Evolutionary conservation across 2,329 filamentous ascomycete genomes (phyloP).

Genomic region (Phoma sp.): DNA sequence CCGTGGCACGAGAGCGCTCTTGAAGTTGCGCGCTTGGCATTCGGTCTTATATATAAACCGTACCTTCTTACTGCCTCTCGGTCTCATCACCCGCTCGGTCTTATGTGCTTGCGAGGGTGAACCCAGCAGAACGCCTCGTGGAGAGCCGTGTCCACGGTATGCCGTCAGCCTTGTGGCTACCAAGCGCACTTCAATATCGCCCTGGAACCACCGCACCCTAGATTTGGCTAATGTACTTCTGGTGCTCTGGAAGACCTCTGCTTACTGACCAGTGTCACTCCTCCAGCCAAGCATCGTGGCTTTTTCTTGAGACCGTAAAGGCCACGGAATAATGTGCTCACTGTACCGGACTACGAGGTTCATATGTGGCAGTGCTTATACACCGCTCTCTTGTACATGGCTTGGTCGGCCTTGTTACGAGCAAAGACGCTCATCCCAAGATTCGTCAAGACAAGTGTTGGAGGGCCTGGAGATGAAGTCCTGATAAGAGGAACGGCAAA

Average conservation of each 20-base stretch:
- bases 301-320: too few relatives aligned
- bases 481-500: too few relatives aligned
- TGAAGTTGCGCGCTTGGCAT: constrained; percentile 9
- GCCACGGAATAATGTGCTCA: too few relatives aligned
- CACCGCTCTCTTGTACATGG: too few relatives aligned
- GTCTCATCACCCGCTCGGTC: background rate
- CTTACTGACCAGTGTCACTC: background rate
- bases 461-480: too few relatives aligned
- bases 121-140: background rate
- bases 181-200: background rate
- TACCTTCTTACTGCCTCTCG: background rate
- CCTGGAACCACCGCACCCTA: too few relatives aligned
- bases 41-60: constrained; percentile 10
- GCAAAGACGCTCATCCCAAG: too few relatives aligned
- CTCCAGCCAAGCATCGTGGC: background rate
- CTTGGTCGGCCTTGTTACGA: too few relatives aligned
- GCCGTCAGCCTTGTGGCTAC: background rate
- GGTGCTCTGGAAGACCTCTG: background rate
- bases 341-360: too few relatives aligned
- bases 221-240: background rate
- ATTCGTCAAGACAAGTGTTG: too few relatives aligned
- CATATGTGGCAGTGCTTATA: too few relatives aligned
- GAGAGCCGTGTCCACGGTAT: background rate
- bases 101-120: background rate
- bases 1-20: background rate